A percentile compares a stretch with the other conserved stretches of the same genome.
Evolutionary conservation across 257 asterid species (phyloP).

Genomic region (Penstemon davidsonii): DNA sequence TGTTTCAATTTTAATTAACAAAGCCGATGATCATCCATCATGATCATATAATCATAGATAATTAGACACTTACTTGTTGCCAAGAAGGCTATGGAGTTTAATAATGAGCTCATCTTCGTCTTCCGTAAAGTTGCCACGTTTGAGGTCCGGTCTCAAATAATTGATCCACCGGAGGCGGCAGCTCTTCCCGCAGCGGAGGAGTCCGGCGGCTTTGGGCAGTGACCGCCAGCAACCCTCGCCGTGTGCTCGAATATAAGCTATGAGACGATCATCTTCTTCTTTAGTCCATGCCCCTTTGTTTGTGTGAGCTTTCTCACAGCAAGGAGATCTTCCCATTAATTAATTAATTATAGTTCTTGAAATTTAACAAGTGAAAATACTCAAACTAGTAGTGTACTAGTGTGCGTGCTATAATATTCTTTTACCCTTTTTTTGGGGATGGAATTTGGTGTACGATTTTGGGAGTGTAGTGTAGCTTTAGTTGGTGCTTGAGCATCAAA

Average conservation of each 20-base stretch:
- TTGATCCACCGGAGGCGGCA: constrained; percentile 97
- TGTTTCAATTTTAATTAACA: no score
- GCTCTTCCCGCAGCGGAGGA: constrained; percentile 91
- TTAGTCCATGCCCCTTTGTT: constrained; percentile 99
- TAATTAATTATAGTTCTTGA: no score
- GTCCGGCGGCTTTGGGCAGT: constrained; percentile 92
- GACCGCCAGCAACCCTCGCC: constrained; percentile 98
- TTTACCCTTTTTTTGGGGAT: constrained; percentile 13
- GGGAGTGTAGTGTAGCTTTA: not conserved
- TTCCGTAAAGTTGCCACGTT: constrained; percentile 86
- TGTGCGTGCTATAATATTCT: not conserved
- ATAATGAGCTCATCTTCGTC: constrained; percentile 93
- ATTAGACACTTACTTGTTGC: constrained; percentile 63
- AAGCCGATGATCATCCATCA: no score
- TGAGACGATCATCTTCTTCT: constrained; percentile 88
- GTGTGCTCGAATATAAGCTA: constrained; percentile 67
- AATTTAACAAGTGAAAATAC: no score
- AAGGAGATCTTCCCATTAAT: constrained; percentile 91
- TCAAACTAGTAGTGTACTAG: no score
- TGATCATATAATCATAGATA: not conserved
- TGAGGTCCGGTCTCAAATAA: constrained; percentile 87
- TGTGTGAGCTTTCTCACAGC: constrained; percentile 97
- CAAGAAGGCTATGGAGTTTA: constrained; percentile 88
- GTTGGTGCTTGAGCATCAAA: constrained; percentile 37
- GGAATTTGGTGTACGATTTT: constrained; percentile 15